Base-by-base conservation (phyloP, 164 flowering plant genomes). In the Macadamia tetraphylla region DNA sequence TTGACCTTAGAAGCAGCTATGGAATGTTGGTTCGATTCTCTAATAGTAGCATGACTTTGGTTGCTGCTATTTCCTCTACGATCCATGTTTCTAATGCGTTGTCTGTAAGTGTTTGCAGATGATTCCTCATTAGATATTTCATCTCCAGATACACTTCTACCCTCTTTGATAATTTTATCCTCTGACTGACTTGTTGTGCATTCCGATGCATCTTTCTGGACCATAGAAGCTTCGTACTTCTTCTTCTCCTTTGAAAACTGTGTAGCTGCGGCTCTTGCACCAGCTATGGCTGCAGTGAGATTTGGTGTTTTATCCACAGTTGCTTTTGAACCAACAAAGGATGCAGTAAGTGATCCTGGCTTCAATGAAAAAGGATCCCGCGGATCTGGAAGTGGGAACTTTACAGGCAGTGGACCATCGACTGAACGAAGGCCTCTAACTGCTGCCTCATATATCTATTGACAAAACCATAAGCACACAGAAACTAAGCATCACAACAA, bases 231-330 rank as follows among this genome's bases (percentile, higher is more conserved):
- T n/a, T 51, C 62, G 57, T 11, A 44, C 15, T 68, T 74, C 9
- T 76, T 75, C 23, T 73, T 73, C 70, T 79, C 82, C 78, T 81
- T 86, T 32, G 94, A 80, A 72, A 84, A 90, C 70, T 90, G 97
- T 29, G 83, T 78, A 29, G 97, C 91, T 44, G 97, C 95, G 56
- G 92, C 87, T 65, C 84, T 81, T 44, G 95, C 98, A 71, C 97
- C 97, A 73, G 90, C 87, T 65, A 93, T 93, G 43, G 95, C 97
- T 44, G 81, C 86, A 63, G 6, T 74, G 23, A 90, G 89, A 67
- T 64, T 78, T 6, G 81, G 67, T 58, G 95, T 71, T 63, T 72
- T 80, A 35, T 81, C 88, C 51, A 71, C 71, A 46, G 84, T 63
- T 49, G 68, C 68, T 68, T 68, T 77, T 12, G 78, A 64, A 60